Conservation (phyloP, 768 basidiomycete species). For the Porphyrellus cyaneotinctus region DNA sequence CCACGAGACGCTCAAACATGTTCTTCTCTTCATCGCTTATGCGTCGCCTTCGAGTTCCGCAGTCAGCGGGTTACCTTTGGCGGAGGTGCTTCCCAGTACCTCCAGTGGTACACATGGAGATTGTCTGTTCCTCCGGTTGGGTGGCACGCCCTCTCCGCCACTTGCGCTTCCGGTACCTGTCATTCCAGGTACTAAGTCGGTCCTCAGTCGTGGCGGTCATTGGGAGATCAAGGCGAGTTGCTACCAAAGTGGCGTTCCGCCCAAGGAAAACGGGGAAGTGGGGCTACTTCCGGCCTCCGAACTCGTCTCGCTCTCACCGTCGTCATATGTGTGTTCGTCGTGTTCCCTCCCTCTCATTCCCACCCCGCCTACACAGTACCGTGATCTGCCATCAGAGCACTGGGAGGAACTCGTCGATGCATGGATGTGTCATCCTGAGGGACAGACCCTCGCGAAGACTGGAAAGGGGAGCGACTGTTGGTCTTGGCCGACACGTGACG, state of each 20-base stretch:
- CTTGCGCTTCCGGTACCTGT: conserved; percentile 55
- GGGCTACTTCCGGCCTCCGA: conserved; percentile 67
- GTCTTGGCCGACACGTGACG: conserved; percentile 71
- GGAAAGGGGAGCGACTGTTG: conserved; percentile 41
- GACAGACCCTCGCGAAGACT: conserved; percentile 63
- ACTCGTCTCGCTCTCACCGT: conserved; percentile 50
- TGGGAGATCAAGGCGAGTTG: conserved; percentile 67
- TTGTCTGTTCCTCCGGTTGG: conserved; percentile 59
- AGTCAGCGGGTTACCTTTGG: conserved; percentile 48
- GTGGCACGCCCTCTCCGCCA: conserved; percentile 52
- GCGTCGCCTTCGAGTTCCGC: conserved; percentile 7
- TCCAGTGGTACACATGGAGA: conserved; percentile 42
- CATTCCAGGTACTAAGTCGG: conserved; percentile 55
- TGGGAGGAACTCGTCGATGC: conserved; percentile 97
- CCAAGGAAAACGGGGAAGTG: conserved; percentile 29
- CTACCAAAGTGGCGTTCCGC: conserved; percentile 23
- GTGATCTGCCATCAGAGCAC: conserved; percentile 91
- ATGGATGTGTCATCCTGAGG: conserved; percentile 95
- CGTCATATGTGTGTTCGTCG: conserved; percentile 70
- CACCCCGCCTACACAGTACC: conserved; percentile 52
- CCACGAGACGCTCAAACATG: conserved; percentile 79
- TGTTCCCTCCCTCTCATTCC: conserved; percentile 73
- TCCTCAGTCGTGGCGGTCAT: conserved; percentile 52
- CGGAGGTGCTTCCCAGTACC: conserved; percentile 57
- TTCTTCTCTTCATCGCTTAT: conserved; percentile 65